Percentiles rank a stretch among this genome's conserved stretches.
These are phyloP conservation scores for Gardenia jasminoides DNA, from an alignment of 257 asterid genomes.

Conservation along the genomic window DNA sequence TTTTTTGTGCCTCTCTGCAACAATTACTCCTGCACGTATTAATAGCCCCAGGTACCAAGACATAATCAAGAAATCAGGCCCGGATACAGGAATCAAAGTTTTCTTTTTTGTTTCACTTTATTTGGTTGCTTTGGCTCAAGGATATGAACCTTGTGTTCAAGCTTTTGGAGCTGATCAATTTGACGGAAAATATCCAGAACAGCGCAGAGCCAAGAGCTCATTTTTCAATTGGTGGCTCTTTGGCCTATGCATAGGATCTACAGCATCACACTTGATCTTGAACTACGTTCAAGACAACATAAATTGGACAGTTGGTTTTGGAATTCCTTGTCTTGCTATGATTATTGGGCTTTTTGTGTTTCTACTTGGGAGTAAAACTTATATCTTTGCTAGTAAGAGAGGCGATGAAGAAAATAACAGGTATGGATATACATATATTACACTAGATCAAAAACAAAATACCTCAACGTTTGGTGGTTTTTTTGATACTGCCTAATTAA, in stretches of 20 bases:
- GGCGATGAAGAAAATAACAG: constrained; percentile 7
- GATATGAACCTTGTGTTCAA: constrained; percentile 40
- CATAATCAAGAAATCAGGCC: constrained; percentile 8
- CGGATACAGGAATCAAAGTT: constrained; percentile 6
- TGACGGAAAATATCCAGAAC: constrained; percentile 31
- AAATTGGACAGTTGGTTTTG: constrained; percentile 38
- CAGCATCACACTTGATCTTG: constrained; percentile 20
- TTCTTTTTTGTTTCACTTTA: constrained; percentile 35
- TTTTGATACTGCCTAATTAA: no score
- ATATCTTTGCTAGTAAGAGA: constrained; percentile 17
- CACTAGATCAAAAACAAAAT: no score
- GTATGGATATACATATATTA: no score
- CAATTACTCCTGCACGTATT: constrained; percentile 3
- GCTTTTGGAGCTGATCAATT: constrained; percentile 54
- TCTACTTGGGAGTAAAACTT: constrained; percentile 31
- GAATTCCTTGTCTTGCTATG: constrained; percentile 39
- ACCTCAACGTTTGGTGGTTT: no score
- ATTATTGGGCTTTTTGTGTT: constrained; percentile 23
- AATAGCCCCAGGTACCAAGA: not conserved
- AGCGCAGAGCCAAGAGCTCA: constrained; percentile 37
- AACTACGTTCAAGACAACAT: constrained; percentile 38
- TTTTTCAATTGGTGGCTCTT: constrained; percentile 52
- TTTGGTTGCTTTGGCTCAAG: constrained; percentile 34
- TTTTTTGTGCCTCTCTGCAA: constrained; percentile 30
- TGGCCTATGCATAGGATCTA: constrained; percentile 20